Evolutionary conservation across 2,329 filamentous ascomycete genomes (phyloP).

Genomic region (Fusarium sp.): DNA sequence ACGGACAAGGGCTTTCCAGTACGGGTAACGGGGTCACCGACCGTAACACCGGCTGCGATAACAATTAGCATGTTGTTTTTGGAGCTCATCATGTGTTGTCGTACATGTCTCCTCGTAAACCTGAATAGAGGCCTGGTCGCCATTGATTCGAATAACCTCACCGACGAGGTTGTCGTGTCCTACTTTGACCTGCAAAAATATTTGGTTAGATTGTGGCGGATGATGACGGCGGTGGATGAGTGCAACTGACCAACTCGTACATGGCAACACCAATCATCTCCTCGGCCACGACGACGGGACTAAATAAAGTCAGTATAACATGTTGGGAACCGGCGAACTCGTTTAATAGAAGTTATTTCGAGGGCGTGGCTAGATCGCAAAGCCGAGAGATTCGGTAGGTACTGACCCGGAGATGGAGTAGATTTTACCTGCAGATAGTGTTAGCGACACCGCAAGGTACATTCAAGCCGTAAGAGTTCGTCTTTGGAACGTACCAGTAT

Average conservation of each 20-base stretch:
- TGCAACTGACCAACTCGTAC: constrained; percentile 89
- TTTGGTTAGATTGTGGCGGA: constrained; percentile 27
- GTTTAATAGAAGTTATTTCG: constrained; percentile 20
- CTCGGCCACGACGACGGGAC: constrained; percentile 96
- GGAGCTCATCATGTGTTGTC: constrained; percentile 45
- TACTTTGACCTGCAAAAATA: constrained; percentile 79
- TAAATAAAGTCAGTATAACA: constrained; percentile 57
- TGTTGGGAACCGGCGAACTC: constrained; percentile 5
- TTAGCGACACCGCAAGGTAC: constrained; percentile 46
- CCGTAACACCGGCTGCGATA: constrained; percentile 86
- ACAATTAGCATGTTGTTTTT: constrained; percentile 36
- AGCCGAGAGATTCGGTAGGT: constrained; percentile 13
- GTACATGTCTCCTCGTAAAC: constrained; percentile 99
- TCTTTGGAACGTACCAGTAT: constrained; percentile 56
- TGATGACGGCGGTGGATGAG: constrained; percentile 17
- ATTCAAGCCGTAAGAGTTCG: constrained; percentile 11
- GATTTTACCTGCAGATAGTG: constrained; percentile 67
- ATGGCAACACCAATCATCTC: constrained; percentile 99
- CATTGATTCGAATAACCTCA: constrained; percentile 98
- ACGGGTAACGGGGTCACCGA: constrained; percentile 91
- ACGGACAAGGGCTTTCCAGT: constrained; percentile 98
- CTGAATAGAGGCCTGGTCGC: constrained; percentile 96
- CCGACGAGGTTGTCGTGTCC: constrained; percentile 93
- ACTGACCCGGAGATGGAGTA: constrained; percentile 75
- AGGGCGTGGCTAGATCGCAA: constrained; percentile 10